Evolutionary conservation across 2,329 filamentous ascomycete genomes (phyloP).

Genomic region (Aureobasidium sp.): DNA sequence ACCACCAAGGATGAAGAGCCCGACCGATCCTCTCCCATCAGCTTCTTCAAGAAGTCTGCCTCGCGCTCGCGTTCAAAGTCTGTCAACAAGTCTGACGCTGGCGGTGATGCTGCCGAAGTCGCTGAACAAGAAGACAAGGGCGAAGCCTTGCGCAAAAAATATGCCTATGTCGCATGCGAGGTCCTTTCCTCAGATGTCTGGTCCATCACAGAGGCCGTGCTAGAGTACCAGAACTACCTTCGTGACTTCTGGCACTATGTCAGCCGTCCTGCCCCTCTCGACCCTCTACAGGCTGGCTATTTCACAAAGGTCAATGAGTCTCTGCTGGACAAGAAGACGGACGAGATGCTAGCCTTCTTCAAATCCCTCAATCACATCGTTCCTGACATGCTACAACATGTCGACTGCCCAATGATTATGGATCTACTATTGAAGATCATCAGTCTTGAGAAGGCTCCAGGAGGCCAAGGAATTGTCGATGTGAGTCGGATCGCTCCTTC

Average conservation of each 20-base stretch:
- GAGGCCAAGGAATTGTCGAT: slow-evolving; percentile 87
- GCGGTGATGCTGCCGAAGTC: slow-evolving; percentile 18
- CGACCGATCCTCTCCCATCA: slow-evolving; percentile 32
- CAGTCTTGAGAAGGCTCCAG: slow-evolving; percentile 85
- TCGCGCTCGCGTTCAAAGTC: slow-evolving; percentile 35
- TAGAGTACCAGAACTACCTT: slow-evolving; percentile 72
- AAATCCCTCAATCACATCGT: slow-evolving; percentile 76
- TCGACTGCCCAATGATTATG: slow-evolving; percentile 98
- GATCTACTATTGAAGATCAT: slow-evolving; percentile 95
- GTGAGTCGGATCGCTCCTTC: slow-evolving; percentile 40
- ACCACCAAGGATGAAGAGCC: slow-evolving; percentile 27
- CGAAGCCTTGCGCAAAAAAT: slow-evolving; percentile 87
- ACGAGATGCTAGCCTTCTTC: slow-evolving; percentile 89
- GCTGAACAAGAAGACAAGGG: slow-evolving; percentile 54
- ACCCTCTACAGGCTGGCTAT: slow-evolving; percentile 90
- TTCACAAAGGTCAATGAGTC: slow-evolving; percentile 99
- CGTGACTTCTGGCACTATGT: slow-evolving; percentile 88
- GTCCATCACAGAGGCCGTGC: slow-evolving; percentile 88
- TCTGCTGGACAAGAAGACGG: slow-evolving; percentile 95
- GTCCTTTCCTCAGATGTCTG: slow-evolving; percentile 92
- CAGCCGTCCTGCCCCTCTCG: slow-evolving; percentile 72
- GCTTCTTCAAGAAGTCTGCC: slow-evolving; percentile 39
- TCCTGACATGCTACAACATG: slow-evolving; percentile 77
- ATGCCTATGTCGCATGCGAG: slow-evolving; percentile 88
- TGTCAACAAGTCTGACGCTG: slow-evolving; percentile 29